A percentile compares a stretch with the other conserved stretches of the same genome.
phyloP scores from a whole-genome alignment of 1,139 yeast species.

The Blastobotrys buckinghamii region DNA sequence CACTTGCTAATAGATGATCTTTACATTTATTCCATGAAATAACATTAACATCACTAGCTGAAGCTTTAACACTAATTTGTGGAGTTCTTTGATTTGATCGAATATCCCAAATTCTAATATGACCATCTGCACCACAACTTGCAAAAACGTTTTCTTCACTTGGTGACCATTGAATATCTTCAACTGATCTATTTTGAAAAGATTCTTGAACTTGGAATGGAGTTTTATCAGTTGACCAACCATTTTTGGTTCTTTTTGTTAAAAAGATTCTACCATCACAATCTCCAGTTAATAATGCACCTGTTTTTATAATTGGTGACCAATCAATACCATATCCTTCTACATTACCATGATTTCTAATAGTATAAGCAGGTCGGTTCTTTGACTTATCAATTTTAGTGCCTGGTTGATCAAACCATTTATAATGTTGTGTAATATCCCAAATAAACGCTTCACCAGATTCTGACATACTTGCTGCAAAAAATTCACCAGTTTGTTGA shows the following conservation, averaged over 20 bases:
- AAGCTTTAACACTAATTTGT: slow-evolving; percentile 64
- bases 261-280: slow-evolving; percentile 74
- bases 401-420: slow-evolving; percentile 87
- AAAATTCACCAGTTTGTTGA: slow-evolving; percentile 66
- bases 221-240: slow-evolving; percentile 82
- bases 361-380: slow-evolving; percentile 80
- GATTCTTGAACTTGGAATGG: slow-evolving; percentile 48
- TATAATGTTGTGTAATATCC: slow-evolving; percentile 73
- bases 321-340: slow-evolving; percentile 98
- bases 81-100: slow-evolving; percentile 89
- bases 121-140: slow-evolving; percentile 88
- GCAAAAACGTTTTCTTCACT: slow-evolving; percentile 92
- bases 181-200: slow-evolving; percentile 59
- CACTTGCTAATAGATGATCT: slow-evolving; percentile 84
- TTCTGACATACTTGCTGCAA: slow-evolving; percentile 86
- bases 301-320: slow-evolving; percentile 81
- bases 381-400: slow-evolving; percentile 68
- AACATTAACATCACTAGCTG: slow-evolving; percentile 83
- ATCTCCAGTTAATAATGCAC: slow-evolving; percentile 86
- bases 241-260: slow-evolving; percentile 69
- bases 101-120: slow-evolving; percentile 93
- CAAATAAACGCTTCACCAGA: slow-evolving; percentile 83
- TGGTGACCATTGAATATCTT: slow-evolving; percentile 95
- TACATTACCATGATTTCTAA: slow-evolving; percentile 83
- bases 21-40: slow-evolving; percentile 85